Evolutionary conservation across 371 early-diverging fungal genomes (phyloP), one percentile per base, ranked within the genome.

Genomic region (Coemansia sp.): DNA sequence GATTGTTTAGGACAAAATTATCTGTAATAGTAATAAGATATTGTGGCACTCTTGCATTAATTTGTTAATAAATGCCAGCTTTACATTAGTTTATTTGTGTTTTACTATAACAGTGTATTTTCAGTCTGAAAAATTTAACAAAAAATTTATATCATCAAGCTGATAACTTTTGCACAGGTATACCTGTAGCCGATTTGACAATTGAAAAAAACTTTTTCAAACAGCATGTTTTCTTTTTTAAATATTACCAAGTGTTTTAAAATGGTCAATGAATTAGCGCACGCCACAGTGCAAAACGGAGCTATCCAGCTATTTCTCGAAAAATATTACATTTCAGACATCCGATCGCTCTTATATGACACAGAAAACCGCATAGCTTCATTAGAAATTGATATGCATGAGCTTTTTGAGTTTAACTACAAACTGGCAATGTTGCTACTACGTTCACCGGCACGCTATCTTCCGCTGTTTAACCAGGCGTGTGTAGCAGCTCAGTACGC

Each of bases 301-400:
- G 66, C 72, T 7, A 73, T 73, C 58, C 72, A 65, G 53, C 58
- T 73, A 57, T 71, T 73, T 23, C 74, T 73, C 2, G 71, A 64
- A 18, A 48, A 40, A 16, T 53, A 54, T 33, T 70, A 52, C 57
- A 12, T 12, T 2, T 14, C 30, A 3, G 54, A 40, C 8, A 48
- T 72, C 12, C 26, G 30, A 7, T 33, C 3, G 3, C 48, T 72
- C 7, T 20, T 30, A 2, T 14, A 26, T 12, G 6, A 16, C 3
- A n/a, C n/a, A 28, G 53, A 40, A 25, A 52, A 30, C 7, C 40
- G 39, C n/a, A 44, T 20, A 18, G 6, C 11, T 37, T 53, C 59
- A 50, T 57, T 69, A 9, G 48, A 7, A 16, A 42, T 65, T 2
- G 73, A 65, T 50, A 51, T 72, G 61, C 70, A 71, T 56, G 25